A percentile compares a stretch with the other conserved stretches of the same genome.
phyloP scores from a whole-genome alignment of 345 rosid genomes.

The Rhodamnia argentea region DNA sequence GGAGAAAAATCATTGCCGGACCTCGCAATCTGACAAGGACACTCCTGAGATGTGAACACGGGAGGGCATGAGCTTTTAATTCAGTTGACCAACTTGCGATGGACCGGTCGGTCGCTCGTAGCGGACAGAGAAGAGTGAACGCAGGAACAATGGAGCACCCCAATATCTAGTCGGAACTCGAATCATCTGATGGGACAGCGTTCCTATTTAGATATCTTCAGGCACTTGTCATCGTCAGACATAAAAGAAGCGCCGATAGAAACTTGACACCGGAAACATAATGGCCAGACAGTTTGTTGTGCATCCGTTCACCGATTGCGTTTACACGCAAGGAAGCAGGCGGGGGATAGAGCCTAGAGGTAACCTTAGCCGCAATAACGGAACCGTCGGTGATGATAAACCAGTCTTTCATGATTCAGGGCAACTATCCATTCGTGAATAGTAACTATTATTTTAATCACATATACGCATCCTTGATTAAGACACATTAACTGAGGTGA shows the following conservation, averaged over 20 bases:
- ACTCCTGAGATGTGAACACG: not conserved
- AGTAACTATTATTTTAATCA: too few species aligned
- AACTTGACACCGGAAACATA: not conserved
- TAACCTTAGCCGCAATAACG: not conserved
- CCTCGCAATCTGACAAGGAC: not conserved
- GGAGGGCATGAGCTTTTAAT: not conserved
- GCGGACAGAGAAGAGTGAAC: not conserved
- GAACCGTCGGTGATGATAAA: not conserved
- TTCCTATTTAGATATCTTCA: not conserved
- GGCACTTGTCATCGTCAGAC: not conserved
- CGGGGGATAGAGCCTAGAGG: not conserved
- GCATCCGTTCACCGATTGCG: not conserved
- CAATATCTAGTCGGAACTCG: not conserved
- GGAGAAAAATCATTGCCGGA: not conserved
- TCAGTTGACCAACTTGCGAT: not conserved
- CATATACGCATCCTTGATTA: too few species aligned
- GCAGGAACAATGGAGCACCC: not conserved
- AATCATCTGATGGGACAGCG: not conserved
- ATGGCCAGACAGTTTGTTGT: not conserved
- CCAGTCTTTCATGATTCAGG: not conserved
- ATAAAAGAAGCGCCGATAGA: not conserved
- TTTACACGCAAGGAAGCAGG: not conserved
- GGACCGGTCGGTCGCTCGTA: not conserved
- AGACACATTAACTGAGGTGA: not conserved
- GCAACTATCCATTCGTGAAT: not conserved